Evolutionary conservation across 2,329 filamentous ascomycete species (phyloP).

Genomic region (Hymenoscyphus linearis): DNA sequence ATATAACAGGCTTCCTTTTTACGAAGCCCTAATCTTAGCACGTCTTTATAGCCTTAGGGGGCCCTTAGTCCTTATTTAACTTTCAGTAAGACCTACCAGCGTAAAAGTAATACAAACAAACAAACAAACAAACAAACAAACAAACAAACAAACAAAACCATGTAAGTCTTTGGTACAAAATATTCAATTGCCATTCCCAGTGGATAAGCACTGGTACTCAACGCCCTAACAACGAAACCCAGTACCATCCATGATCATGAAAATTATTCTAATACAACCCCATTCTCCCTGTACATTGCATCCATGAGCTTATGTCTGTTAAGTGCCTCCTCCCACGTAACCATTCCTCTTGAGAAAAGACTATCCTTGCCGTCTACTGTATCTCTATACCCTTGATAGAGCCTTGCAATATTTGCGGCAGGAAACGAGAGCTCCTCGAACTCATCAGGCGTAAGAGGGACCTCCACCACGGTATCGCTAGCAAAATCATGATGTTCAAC

Average conservation of each 20-base stretch:
- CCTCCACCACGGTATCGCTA: slow-evolving; percentile 10
- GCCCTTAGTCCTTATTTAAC: too few relatives aligned
- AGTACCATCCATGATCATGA: background rate
- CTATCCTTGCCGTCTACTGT: slow-evolving; percentile 8
- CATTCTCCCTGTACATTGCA: slow-evolving; percentile 21
- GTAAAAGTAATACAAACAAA: too few relatives aligned
- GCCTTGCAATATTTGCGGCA: slow-evolving; percentile 20
- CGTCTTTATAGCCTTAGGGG: too few relatives aligned
- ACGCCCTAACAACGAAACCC: too few relatives aligned
- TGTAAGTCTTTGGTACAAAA: too few relatives aligned
- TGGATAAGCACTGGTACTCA: too few relatives aligned
- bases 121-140: too few relatives aligned
- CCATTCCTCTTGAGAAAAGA: slow-evolving; percentile 1
- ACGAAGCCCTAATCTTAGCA: too few relatives aligned
- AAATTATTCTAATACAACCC: background rate
- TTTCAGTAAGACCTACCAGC: too few relatives aligned
- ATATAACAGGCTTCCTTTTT: too few relatives aligned
- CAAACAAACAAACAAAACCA: too few relatives aligned
- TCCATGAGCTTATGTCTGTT: slow-evolving; percentile 23
- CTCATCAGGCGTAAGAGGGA: slow-evolving; percentile 4
- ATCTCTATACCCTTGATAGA: slow-evolving; percentile 18
- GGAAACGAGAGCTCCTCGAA: background rate
- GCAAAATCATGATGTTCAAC: slow-evolving; percentile 16
- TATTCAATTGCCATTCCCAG: too few relatives aligned
- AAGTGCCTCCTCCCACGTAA: slow-evolving; percentile 27